Evolutionary conservation across 441 rosid species (phyloP).

Genomic region (Syzygium syzygioides): DNA sequence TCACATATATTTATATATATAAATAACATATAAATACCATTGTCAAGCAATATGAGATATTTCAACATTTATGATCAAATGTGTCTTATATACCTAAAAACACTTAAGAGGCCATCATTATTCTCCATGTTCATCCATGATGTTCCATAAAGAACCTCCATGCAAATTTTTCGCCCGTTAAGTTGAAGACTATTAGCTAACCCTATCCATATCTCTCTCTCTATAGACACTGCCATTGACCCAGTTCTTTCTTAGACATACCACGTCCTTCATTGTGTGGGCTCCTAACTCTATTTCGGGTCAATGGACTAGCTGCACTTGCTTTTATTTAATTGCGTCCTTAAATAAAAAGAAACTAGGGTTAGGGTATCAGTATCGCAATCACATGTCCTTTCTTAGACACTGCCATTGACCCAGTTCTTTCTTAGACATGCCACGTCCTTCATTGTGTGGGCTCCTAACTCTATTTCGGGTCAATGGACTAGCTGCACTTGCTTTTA

Average conservation of each 20-base stretch:
- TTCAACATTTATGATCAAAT: not conserved
- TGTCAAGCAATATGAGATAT: not conserved
- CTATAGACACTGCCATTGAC: not conserved
- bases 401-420: not conserved
- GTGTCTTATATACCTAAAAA: not conserved
- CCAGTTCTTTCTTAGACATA: not conserved
- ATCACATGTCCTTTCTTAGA: not conserved
- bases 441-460: not conserved
- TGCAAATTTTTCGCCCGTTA: not conserved
- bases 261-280: not conserved
- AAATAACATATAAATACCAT: not conserved
- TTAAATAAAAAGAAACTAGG: not conserved
- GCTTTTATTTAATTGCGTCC: not conserved
- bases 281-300: not conserved
- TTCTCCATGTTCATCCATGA: not conserved
- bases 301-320: not conserved
- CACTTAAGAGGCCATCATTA: not conserved
- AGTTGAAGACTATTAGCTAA: not conserved
- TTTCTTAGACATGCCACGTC: not conserved
- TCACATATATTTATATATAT: not conserved
- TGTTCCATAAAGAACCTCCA: not conserved
- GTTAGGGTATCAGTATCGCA: not conserved
- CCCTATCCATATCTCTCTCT: not conserved
- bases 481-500: not conserved
- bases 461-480: not conserved